Evolutionary conservation across 345 rosid genomes (phyloP), one percentile per base, ranked within the genome.

Genomic region (Hypericum perforatum): DNA sequence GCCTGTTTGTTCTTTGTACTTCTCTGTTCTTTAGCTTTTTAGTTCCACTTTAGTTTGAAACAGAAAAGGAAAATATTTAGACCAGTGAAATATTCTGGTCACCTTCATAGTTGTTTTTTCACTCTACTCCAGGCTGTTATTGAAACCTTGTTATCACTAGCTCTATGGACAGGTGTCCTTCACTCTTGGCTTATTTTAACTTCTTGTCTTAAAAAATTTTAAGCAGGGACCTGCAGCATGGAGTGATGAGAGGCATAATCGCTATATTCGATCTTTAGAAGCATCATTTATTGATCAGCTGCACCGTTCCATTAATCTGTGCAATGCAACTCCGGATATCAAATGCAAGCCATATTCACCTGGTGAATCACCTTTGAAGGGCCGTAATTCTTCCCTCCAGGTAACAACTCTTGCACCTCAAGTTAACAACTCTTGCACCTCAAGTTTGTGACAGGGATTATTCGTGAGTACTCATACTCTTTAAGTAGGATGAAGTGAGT

Each of bases 211-310:
- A 8, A 10, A 46, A 13, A 8, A 16, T 9, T 11, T 47, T 52
- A 8, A 58, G 68, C 80, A 82, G 84, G 81, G 74, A 36, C 66
- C 69, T 37, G 55, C 11, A 54, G 76, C 10, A 48, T 88, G 94
- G 96, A 88, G 94, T 22, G 67, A 84, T 69, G 88, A 84, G 78
- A 84, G 68, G 62, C 96, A 88, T 73, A 65, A 54, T 39, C 50
- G 60, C 6, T 88, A 82, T 65, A 76, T 88, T 47, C 63, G 68
- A 64, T 63, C 61, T 12, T 59, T 88, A 50, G 96, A 88, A 72
- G 75, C 64, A 56, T 80, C 94, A 7, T 84, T 88, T 68, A 75
- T 88, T 50, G 68, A 65, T 64, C 84, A 88, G 60, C 48, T 88
- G 70, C 70, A 74, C 47, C 63, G 66, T 7, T 63, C 77, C 8